Evolutionary conservation across 2,329 filamentous ascomycete species (phyloP).

Genomic region (Aquanectria penicillioides): DNA sequence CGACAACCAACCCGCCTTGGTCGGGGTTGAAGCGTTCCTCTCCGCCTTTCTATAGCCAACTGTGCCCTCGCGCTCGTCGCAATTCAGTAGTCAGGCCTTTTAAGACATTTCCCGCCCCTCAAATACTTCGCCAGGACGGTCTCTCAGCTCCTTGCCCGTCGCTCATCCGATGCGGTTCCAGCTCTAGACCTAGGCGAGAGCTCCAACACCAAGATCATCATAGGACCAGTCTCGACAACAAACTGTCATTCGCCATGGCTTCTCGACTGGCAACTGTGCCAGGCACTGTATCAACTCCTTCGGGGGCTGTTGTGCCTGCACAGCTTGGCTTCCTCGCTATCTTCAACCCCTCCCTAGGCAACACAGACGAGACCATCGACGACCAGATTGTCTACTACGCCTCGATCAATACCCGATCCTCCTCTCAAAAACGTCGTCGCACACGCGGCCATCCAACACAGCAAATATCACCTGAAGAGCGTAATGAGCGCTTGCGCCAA

Average conservation of each 20-base stretch:
- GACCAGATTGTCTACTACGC: slow-evolving; percentile 96
- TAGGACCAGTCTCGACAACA: too few species aligned
- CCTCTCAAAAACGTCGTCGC: slow-evolving; percentile 54
- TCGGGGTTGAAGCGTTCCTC: background rate
- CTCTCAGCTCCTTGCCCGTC: too few species aligned
- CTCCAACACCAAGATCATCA: too few species aligned
- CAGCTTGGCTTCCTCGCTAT: slow-evolving; percentile 92
- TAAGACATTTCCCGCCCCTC: too few species aligned
- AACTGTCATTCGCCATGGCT: slow-evolving; percentile 28
- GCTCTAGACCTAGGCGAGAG: too few species aligned
- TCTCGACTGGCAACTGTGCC: slow-evolving; percentile 25
- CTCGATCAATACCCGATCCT: slow-evolving; percentile 61
- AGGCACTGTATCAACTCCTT: slow-evolving; percentile 21
- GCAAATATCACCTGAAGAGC: slow-evolving; percentile 68
- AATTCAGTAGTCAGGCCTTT: too few species aligned
- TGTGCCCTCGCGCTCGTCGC: too few species aligned
- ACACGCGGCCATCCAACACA: slow-evolving; percentile 55
- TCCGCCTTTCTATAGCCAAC: background rate
- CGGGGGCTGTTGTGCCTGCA: slow-evolving; percentile 66
- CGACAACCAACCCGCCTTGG: background rate
- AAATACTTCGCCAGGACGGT: too few species aligned
- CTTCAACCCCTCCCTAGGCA: slow-evolving; percentile 87
- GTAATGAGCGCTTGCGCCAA: slow-evolving; percentile 88
- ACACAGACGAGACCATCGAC: slow-evolving; percentile 66
- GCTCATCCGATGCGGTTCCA: too few species aligned